A percentile compares a stretch with the other conserved stretches of the same genome.
phyloP scores from a whole-genome alignment of 2,329 filamentous ascomycete genomes.

The Paraconiothyrium sp. region DNA sequence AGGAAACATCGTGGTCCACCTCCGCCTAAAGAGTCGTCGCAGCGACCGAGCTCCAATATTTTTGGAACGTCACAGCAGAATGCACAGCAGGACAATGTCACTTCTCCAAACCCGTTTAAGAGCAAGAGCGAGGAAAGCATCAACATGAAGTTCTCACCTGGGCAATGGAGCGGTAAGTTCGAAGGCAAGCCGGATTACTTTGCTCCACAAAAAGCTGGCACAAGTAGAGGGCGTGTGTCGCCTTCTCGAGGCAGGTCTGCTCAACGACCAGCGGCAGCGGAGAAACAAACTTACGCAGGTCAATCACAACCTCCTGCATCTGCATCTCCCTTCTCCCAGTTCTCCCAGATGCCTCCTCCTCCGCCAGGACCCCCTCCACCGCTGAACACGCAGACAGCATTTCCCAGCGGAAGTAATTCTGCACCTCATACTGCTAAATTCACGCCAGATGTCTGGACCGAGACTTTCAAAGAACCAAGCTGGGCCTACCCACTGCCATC shows the following conservation, averaged over 20 bases:
- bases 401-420: constrained; percentile 30
- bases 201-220: constrained; percentile 40
- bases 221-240: constrained; percentile 38
- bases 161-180: constrained; percentile 58
- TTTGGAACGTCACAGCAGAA: constrained; percentile 33
- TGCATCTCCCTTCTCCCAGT: constrained; percentile 28
- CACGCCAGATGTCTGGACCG: constrained; percentile 53
- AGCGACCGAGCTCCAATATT: constrained; percentile 26
- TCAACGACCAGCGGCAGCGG: constrained; percentile 33
- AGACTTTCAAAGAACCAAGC: constrained; percentile 55
- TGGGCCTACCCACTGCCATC: constrained; percentile 44
- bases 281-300: constrained; percentile 27
- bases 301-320: constrained; percentile 35
- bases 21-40: constrained; percentile 24
- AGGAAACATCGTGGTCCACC: constrained; percentile 26
- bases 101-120: constrained; percentile 45
- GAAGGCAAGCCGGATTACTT: constrained; percentile 56
- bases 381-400: constrained; percentile 27
- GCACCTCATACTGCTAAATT: constrained; percentile 50
- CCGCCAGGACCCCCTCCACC: constrained; percentile 39
- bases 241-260: constrained; percentile 42
- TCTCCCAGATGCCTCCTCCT: constrained; percentile 37
- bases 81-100: constrained; percentile 22
- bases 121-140: constrained; percentile 60
- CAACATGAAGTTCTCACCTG: constrained; percentile 59